Evolutionary conservation across 2,329 filamentous ascomycete species (phyloP), one percentile per base, ranked within the genome.

Genomic region (Escovopsis sp.): DNA sequence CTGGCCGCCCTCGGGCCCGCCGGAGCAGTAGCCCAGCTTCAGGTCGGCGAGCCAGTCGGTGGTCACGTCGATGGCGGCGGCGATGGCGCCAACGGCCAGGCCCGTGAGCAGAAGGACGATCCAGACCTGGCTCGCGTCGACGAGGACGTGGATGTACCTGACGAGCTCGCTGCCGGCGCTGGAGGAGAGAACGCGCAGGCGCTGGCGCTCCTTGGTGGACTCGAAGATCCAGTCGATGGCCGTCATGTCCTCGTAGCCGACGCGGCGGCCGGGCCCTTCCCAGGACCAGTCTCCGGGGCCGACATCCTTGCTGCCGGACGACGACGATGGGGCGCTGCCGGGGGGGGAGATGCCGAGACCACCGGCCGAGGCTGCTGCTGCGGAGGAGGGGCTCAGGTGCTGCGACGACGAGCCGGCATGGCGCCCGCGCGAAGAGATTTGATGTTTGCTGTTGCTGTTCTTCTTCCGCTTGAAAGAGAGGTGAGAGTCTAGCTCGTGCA

Each of bases 211-310:
- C 60, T 95, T 95, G 40, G 84, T 91, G 57, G 96, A 94, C 61
- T 98, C 91, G 53, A 94, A 96, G 57, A 96, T 96, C 91, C 91
- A 98, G 66, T 98, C 91, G 58, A 98, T 98, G 44, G 91, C 89
- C 13, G 89, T 95, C 58, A 95, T 70, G 63, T 98, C 84, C 56
- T 95, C 89, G 64, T 98, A 98, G 42, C 84, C 89, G 32, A 95
- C 88, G 55, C 91, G 77, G 41, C 86, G 76, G 1, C 88, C 88
- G 0, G 85, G 87, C 1, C 86, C 87, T 60, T 95, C 89, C 38
- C 81, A 72, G 57, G 93, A 84, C 89, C 89, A 96, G 60, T 96
- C 89, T 3, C 27, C 27, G 27, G 11, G 3, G 27, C 27, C 27
- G 11, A 3, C 27, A 30, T 30, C 27, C 8, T 30, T 30, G 8